Percentiles rank a stretch among this genome's conserved stretches.
phyloP scores from a whole-genome alignment of 345 rosid species.

The Theobroma cacao region DNA sequence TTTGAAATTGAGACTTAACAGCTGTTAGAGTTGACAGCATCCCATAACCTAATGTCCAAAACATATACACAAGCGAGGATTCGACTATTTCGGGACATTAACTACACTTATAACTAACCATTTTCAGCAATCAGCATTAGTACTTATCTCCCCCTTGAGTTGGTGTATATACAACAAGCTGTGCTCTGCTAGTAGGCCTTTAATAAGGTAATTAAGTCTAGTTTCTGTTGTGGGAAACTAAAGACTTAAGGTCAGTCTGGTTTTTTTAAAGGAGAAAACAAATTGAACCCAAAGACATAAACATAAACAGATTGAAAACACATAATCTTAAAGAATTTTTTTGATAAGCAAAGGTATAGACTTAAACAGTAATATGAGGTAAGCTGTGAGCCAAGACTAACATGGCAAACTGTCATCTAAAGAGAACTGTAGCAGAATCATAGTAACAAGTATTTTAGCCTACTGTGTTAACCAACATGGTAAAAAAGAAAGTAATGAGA shows the following conservation, averaged over 20 bases:
- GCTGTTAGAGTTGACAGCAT: neutral
- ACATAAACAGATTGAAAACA: neutral
- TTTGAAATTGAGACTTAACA: neutral
- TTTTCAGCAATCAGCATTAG: neutral
- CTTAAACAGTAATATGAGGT: neutral
- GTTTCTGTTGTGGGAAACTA: neutral
- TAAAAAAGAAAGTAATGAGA: neutral
- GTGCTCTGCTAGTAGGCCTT: neutral
- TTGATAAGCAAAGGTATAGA: too few species aligned
- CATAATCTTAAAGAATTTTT: neutral
- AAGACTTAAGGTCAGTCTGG: neutral
- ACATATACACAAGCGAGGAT: neutral
- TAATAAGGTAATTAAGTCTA: neutral
- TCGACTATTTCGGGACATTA: neutral
- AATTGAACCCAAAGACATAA: neutral
- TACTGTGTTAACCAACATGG: neutral
- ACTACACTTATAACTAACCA: neutral
- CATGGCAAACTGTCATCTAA: neutral
- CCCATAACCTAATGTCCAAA: neutral
- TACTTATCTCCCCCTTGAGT: too few species aligned
- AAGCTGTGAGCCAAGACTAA: neutral
- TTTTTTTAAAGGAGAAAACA: neutral
- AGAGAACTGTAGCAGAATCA: neutral
- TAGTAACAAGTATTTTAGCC: neutral
- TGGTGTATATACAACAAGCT: neutral